A percentile compares a stretch with the other conserved stretches of the same genome.
These are phyloP conservation scores for Patellaria atrata DNA, from an alignment of 495 filamentous ascomycete genomes.

Conservation along the genomic window DNA sequence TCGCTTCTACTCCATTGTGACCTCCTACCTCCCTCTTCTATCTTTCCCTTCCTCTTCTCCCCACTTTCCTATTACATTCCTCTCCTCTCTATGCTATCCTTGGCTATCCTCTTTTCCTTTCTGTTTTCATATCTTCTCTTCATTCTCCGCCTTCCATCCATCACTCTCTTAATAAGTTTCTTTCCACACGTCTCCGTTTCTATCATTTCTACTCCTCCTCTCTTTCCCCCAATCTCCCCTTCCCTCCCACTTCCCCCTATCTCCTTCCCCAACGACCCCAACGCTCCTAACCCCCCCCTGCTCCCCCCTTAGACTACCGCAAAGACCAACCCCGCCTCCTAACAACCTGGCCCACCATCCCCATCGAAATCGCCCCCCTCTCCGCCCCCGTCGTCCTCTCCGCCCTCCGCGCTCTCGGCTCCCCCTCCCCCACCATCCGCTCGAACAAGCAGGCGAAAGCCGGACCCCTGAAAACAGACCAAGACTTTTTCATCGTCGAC, in stretches of 20 bases:
- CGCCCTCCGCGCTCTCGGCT: conserved; percentile 56
- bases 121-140: too few relatives aligned
- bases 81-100: too few relatives aligned
- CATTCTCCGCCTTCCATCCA: too few relatives aligned
- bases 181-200: too few relatives aligned
- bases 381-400: conserved; percentile 56
- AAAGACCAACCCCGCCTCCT: conserved; percentile 70
- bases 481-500: conserved; percentile 86
- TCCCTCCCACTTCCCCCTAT: not conserved
- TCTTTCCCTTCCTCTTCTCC: not conserved
- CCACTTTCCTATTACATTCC: too few relatives aligned
- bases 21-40: not conserved
- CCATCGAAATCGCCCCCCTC: conserved; percentile 83
- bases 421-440: conserved; percentile 50
- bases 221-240: not conserved
- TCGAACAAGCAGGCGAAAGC: conserved; percentile 53
- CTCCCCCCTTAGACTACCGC: conserved; percentile 82
- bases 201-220: not conserved
- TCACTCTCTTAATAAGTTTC: too few relatives aligned
- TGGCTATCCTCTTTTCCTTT: too few relatives aligned
- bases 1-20: too few relatives aligned
- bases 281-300: too few relatives aligned
- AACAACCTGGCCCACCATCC: conserved; percentile 68
- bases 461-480: conserved; percentile 80
- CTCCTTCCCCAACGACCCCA: not conserved